These are phyloP conservation scores for Glebionis coronaria DNA, from an alignment of 129 eudicot genomes.

Conservation along the genomic window DNA sequence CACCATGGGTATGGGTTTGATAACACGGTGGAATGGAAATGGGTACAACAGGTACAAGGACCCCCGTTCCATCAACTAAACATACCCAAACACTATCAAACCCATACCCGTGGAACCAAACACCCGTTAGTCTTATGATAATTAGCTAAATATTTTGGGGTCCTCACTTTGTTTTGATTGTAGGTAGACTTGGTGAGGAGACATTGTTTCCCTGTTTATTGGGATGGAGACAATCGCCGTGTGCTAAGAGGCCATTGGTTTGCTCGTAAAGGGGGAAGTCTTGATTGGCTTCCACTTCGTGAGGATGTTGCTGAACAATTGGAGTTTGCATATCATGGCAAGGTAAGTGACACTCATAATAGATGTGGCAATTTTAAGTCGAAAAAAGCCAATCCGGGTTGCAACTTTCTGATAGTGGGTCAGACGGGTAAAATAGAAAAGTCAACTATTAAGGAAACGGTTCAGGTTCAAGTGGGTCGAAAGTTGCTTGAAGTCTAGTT, in stretches of 20 bases:
- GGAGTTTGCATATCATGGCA: slow-evolving; percentile 85
- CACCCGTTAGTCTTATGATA: slow-evolving; percentile 11
- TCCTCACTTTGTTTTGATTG: slow-evolving; percentile 20
- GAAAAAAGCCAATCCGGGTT: background rate
- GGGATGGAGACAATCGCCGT: slow-evolving; percentile 97
- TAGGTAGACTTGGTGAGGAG: slow-evolving; percentile 91
- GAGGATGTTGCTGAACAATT: slow-evolving; percentile 96
- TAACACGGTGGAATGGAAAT: background rate
- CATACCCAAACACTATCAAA: background rate
- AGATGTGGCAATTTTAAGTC: background rate
- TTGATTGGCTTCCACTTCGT: slow-evolving; percentile 98
- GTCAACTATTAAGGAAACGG: background rate
- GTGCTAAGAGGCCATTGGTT: slow-evolving; percentile 98
- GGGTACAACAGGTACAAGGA: background rate
- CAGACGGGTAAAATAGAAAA: background rate
- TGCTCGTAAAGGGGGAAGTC: slow-evolving; percentile 90
- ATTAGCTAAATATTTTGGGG: slow-evolving; percentile 8
- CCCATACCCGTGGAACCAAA: background rate
- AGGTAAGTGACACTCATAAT: slow-evolving; percentile 40
- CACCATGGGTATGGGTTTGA: slow-evolving; percentile 3
- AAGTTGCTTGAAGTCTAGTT: background rate
- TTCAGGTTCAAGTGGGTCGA: background rate
- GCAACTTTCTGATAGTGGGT: background rate
- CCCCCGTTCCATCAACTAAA: background rate
- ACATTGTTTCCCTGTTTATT: slow-evolving; percentile 92